Conservation (phyloP, 768 basidiomycete genomes). For the Hygrocybe coccinea region DNA sequence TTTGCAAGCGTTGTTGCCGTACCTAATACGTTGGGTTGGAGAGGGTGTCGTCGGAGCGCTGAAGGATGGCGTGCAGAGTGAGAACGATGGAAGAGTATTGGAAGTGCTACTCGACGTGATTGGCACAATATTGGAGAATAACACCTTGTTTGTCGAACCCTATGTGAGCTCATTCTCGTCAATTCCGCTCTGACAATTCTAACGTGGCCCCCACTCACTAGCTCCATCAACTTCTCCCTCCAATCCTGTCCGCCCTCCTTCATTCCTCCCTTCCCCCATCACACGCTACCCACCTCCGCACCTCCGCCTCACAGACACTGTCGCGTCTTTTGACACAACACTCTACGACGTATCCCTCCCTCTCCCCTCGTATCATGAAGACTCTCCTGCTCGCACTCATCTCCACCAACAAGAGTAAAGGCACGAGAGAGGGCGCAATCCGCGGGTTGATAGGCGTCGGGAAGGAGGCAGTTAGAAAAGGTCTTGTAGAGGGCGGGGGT, state of each 20-base stretch:
- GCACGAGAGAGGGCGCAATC: constrained; percentile 86
- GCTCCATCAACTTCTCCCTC: constrained; percentile 94
- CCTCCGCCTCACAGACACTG: constrained; percentile 77
- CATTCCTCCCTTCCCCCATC: constrained; percentile 77
- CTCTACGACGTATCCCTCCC: constrained; percentile 82
- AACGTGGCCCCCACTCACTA: constrained; percentile 28
- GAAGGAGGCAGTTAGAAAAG: constrained; percentile 78
- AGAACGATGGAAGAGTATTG: constrained; percentile 64
- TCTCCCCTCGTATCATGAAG: constrained; percentile 88
- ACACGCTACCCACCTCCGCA: constrained; percentile 69
- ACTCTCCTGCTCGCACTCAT: constrained; percentile 86
- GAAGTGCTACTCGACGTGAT: constrained; percentile 83
- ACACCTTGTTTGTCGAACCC: constrained; percentile 89
- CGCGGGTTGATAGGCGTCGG: constrained; percentile 82
- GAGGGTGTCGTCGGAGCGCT: constrained; percentile 76
- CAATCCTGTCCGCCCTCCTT: constrained; percentile 85
- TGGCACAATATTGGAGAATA: constrained; percentile 79
- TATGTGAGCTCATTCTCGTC: constrained; percentile 60
- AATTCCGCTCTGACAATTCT: neutral
- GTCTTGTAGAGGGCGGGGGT: constrained; percentile 75
- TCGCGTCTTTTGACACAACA: constrained; percentile 77
- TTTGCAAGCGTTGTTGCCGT: constrained; percentile 84
- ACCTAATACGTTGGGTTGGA: constrained; percentile 91
- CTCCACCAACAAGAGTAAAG: constrained; percentile 62
- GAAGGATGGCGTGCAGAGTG: constrained; percentile 50